Conservation (phyloP, 148 eudicot species). For the Linanthus parryae region DNA sequence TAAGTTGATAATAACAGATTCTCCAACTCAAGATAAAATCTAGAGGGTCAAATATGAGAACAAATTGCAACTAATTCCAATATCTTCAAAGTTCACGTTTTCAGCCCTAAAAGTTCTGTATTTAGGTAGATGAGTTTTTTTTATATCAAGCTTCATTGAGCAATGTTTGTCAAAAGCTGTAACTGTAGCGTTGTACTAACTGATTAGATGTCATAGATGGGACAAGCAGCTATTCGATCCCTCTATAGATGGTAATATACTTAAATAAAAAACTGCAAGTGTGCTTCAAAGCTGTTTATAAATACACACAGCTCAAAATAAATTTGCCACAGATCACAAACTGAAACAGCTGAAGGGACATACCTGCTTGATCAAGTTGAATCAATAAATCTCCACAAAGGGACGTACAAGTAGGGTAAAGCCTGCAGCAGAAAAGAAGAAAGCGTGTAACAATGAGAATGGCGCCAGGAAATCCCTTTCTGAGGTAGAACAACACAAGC, state of each 20-base stretch:
- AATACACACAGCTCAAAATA: neutral
- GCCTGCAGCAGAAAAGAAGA: slow-evolving; percentile 45
- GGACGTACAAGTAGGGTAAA: slow-evolving; percentile 80
- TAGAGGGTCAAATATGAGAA: too few species aligned
- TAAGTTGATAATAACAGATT: neutral
- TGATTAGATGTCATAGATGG: too few species aligned
- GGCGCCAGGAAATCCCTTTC: neutral
- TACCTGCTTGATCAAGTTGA: slow-evolving; percentile 53
- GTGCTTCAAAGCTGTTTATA: neutral
- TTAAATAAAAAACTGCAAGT: neutral
- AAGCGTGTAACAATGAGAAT: neutral
- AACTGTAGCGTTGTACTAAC: too few species aligned
- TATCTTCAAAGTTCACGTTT: too few species aligned
- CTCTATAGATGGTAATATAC: neutral
- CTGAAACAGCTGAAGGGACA: neutral
- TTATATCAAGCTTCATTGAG: too few species aligned
- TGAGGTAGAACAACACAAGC: too few species aligned
- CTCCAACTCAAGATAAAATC: neutral
- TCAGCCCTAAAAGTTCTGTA: too few species aligned
- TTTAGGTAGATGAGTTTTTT: too few species aligned
- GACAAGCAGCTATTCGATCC: too few species aligned
- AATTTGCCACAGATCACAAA: neutral
- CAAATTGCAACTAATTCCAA: too few species aligned
- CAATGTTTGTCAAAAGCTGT: too few species aligned
- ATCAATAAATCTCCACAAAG: slow-evolving; percentile 58